phyloP scores from a whole-genome alignment of 2,329 filamentous ascomycete species.

The Alternaria longipes region DNA sequence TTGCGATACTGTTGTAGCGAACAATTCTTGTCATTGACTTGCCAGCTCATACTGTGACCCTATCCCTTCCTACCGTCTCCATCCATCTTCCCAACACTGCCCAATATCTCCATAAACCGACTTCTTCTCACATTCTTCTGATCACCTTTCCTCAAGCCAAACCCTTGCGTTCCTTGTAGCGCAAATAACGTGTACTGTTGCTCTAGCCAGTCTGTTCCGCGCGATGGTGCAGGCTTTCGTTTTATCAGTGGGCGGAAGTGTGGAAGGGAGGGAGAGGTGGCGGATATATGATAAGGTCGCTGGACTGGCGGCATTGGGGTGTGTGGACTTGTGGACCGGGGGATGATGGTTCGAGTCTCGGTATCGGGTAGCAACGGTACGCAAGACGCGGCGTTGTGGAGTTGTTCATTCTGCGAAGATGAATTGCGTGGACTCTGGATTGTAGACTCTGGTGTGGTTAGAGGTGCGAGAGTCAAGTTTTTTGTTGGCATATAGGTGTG shows the following conservation, averaged over 20 bases:
- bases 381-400: too few relatives aligned
- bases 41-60: too few relatives aligned
- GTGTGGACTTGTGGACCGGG: neutral
- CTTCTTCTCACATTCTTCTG: neutral
- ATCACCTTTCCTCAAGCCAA: neutral
- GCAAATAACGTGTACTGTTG: constrained; percentile 16
- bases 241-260: neutral
- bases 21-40: too few relatives aligned
- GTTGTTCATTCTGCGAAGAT: too few relatives aligned
- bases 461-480: neutral
- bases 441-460: neutral
- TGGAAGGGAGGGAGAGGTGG: fast-evolving
- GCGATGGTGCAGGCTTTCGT: constrained; percentile 19
- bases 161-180: constrained; percentile 5
- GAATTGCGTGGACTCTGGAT: neutral
- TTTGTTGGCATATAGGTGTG: neutral
- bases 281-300: neutral
- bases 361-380: too few relatives aligned
- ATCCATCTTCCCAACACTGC: neutral
- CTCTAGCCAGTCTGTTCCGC: constrained; percentile 19
- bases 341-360: neutral
- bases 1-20: too few relatives aligned
- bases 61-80: neutral
- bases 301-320: neutral
- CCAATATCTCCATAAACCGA: constrained; percentile 6